Base-by-base conservation (phyloP, 2,329 filamentous ascomycete species). In the Rhytidhysteron rufulum region DNA sequence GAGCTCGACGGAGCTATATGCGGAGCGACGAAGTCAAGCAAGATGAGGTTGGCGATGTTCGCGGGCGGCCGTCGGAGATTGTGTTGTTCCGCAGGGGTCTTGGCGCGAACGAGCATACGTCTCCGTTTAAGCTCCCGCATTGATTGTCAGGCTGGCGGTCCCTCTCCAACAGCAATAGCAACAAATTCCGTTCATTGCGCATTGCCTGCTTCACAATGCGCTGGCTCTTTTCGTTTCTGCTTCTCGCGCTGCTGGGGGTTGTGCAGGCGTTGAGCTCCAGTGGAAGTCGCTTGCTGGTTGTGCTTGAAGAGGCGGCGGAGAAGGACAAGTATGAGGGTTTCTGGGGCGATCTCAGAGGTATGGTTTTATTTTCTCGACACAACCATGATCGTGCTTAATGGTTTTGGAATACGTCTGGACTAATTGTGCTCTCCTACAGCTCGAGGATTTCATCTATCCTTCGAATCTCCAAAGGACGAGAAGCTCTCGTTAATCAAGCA, bases 251-350 rank as follows among this genome's bases (percentile, higher is more conserved):
- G 48, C 70, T 80, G 48, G 77, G 83, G 58, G 72, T 81, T 42
- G 86, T 80, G 52, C 79, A 84, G 65, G 89, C 89, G 42, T 70
- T 85, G 58, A 95, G 90, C 72, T 84, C 83, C 48, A 77, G 81
- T 35, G 93, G 91, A 44, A 80, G 79, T 66, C 80, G 88, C 62
- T 69, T 97, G 67, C 75, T 98, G 58, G 89, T 94, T 45, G 78
- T 98, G 43, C 69, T 95, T 39, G 91, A 97, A 58, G 85, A 95
- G 55, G 75, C 81, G 48, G 77, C 79, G 31, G 88, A 95, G 61
- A 88, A 90, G 75, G 79, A 78, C 54, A 78, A 79, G 52, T 98
- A 95, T 69, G 86, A 86, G 43, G 85, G 83, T 57, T 91, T 97
- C 65, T 73, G 89, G 49, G 78, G 75, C 41, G 85, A 89, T 61